These are phyloP conservation scores for Capsella bursapastoris DNA, from an alignment of 345 rosid genomes.

Conservation along the genomic window DNA sequence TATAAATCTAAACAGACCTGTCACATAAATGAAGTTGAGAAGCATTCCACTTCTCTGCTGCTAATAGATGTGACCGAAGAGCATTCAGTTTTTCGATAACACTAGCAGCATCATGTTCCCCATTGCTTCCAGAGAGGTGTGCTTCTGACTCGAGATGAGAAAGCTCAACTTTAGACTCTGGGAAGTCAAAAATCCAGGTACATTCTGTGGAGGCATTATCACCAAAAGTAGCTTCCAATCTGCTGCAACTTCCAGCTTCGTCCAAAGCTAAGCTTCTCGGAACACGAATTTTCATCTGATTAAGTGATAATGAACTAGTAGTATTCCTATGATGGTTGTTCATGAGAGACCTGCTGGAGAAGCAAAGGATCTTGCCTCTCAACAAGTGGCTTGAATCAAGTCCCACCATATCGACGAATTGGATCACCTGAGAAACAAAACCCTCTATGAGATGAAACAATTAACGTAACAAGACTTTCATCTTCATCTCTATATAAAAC, in stretches of 20 bases:
- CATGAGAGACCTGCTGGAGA: constrained; percentile 23
- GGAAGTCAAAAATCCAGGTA: constrained; percentile 35
- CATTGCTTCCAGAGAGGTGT: constrained; percentile 36
- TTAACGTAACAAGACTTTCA: neutral
- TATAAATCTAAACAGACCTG: constrained; percentile 51
- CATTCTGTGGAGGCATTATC: constrained; percentile 36
- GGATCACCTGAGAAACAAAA: constrained; percentile 42
- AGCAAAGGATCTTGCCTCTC: constrained; percentile 38
- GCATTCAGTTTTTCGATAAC: constrained; percentile 61
- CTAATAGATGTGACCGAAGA: constrained; percentile 61
- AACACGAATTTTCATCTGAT: constrained; percentile 24
- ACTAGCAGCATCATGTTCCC: constrained; percentile 38
- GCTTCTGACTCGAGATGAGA: constrained; percentile 37
- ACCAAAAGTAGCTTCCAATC: constrained; percentile 37
- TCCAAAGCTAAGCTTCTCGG: constrained; percentile 44
- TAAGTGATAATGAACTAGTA: neutral
- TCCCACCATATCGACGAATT: constrained; percentile 40
- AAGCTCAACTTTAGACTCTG: constrained; percentile 38
- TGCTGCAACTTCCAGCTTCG: constrained; percentile 40
- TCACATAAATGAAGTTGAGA: constrained; percentile 60
- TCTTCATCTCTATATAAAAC: neutral
- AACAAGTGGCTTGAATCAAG: constrained; percentile 30
- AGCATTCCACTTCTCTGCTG: constrained; percentile 71
- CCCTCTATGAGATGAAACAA: neutral
- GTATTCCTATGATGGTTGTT: neutral